Base-by-base conservation (phyloP, 2,329 filamentous ascomycete species). In the Exophiala alcalophila region DNA sequence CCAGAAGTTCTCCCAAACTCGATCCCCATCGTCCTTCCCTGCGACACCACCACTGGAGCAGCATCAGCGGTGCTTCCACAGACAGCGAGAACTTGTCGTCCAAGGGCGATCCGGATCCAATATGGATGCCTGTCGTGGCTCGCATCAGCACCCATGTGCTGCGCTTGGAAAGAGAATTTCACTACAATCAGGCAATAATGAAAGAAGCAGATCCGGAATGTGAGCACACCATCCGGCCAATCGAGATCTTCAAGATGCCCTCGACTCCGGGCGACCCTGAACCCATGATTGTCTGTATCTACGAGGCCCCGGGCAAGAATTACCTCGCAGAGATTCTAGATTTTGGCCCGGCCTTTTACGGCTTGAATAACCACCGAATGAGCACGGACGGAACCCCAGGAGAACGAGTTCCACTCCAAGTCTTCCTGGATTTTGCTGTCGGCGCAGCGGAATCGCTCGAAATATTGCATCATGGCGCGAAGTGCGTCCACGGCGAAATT, bases 361-460 rank as follows among this genome's bases (percentile, higher is more conserved):
- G 60, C 70, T 74, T 52, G 62, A 80, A 75, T 40, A 62, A 70
- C 3, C 74, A 71, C 23, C 27, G 28, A 24, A 33, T 40, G 23
- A 61, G 69, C 25, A 19, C 24, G 4, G 62, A 71, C n/a, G 69
- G 71, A 25, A 65, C 64, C 2, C 70, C 80, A 1, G 71, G 71
- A 12, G 72, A 77, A 12, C 76, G 79, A 25, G 80, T 92, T 29
- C 80, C 83, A 31, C 69, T 96, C 4, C 74, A 84, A 32, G 73
- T 79, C 11, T 96, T 96, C 58, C 74, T 97, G 19, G 84, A 94
- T 58, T 96, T 96, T 60, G 91, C 90, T 20, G 86, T 95, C 45
- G 90, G 90, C 16, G 86, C 90, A 1, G 80, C 85, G 4, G 80
- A 94, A 62, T 94, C 87, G 59, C 67, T 94, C 33, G 90, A 96